phyloP scores from a whole-genome alignment of 2,329 filamentous ascomycete species.

The Hypoxylon sp. region DNA sequence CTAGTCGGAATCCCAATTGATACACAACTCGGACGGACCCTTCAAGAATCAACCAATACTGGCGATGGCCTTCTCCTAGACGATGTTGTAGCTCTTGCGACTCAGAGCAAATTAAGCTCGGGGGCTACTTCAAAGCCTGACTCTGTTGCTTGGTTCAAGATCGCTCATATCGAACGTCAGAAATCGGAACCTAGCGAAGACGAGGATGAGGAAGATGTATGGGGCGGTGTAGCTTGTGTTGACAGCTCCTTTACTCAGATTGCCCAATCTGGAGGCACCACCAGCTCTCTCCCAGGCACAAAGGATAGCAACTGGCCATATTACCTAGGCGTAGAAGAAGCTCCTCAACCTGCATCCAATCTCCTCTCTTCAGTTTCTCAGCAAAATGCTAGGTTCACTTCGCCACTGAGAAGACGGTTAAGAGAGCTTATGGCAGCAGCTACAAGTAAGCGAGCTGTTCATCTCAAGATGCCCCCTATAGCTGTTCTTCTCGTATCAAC shows the following conservation, averaged over 20 bases:
- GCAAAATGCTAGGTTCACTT: conserved; percentile 61
- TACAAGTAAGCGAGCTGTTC: conserved; percentile 85
- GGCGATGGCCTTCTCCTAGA: conserved; percentile 74
- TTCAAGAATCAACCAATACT: conserved; percentile 73
- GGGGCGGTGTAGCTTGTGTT: conserved; percentile 87
- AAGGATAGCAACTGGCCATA: conserved; percentile 85
- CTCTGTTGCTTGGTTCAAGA: conserved; percentile 90
- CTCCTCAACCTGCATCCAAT: conserved; percentile 60
- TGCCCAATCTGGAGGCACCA: conserved; percentile 88
- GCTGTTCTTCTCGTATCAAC: conserved; percentile 90
- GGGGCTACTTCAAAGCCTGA: conserved; percentile 52
- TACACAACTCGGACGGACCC: conserved; percentile 79
- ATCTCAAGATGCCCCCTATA: conserved; percentile 85
- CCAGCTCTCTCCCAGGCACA: conserved; percentile 79
- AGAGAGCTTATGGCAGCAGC: conserved; percentile 87
- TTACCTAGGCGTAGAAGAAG: conserved; percentile 80
- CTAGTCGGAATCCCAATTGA: conserved; percentile 90
- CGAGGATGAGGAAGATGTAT: conserved; percentile 72
- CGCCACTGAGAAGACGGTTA: conserved; percentile 73
- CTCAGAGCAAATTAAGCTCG: conserved; percentile 49
- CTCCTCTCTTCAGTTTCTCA: conserved; percentile 52
- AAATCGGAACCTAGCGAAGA: conserved; percentile 63
- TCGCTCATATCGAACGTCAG: conserved; percentile 74
- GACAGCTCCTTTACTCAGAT: conserved; percentile 88
- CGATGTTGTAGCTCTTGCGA: conserved; percentile 68